phyloP scores from a whole-genome alignment of 176 grass and related monocot species.

The Melocanna baccifera region DNA sequence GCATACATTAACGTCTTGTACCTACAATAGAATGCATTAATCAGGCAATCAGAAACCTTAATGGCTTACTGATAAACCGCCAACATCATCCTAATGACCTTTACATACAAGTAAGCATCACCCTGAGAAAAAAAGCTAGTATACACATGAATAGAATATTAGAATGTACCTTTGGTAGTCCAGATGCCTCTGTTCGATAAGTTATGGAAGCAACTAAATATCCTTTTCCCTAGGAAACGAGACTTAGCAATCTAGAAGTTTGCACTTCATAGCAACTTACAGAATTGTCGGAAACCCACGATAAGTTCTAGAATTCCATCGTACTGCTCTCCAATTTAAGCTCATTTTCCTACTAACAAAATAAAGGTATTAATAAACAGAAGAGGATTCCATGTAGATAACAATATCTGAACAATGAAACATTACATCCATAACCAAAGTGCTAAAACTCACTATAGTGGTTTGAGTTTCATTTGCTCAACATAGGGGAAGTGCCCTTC shows the following conservation, averaged over 20 bases:
- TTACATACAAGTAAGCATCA: constrained; percentile 15
- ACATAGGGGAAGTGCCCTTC: too few species aligned
- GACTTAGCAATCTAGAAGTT: constrained; percentile 72
- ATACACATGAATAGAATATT: not conserved
- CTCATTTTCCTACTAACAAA: constrained; percentile 62
- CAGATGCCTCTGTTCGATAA: constrained; percentile 52
- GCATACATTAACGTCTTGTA: too few species aligned
- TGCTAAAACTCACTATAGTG: not conserved
- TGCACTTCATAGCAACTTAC: constrained; percentile 33
- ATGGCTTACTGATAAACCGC: too few species aligned
- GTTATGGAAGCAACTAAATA: constrained; percentile 57
- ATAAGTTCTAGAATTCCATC: constrained; percentile 69
- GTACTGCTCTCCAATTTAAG: constrained; percentile 76
- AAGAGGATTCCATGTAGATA: constrained; percentile 12
- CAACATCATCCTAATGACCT: not conserved
- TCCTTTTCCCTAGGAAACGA: constrained; percentile 69
- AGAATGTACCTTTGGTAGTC: constrained; percentile 59
- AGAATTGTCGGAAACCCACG: constrained; percentile 29
- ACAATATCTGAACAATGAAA: not conserved
- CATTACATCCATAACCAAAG: not conserved
- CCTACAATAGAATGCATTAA: too few species aligned
- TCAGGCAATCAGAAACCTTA: too few species aligned
- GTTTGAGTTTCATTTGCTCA: constrained; percentile 9
- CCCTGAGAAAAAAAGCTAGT: not conserved
- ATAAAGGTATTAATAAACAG: constrained; percentile 17